These are phyloP conservation scores for Fusarium guadeloupense DNA, from an alignment of 2,329 filamentous ascomycete genomes.

Conservation along the genomic window DNA sequence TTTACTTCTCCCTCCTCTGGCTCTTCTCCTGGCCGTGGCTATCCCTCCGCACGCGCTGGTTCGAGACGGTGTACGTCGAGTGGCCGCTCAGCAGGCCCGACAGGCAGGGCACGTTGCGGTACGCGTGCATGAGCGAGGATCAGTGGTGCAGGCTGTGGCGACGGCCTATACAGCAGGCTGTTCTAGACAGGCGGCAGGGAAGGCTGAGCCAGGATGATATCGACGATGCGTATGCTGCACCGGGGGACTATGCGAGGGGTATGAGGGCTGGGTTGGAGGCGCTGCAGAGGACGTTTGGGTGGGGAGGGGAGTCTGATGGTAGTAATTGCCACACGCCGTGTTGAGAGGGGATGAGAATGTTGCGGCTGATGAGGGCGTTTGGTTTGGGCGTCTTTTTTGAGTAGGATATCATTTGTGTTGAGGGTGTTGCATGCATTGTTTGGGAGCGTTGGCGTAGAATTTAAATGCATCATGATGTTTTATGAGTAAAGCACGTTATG, in stretches of 20 bases:
- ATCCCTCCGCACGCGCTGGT: conserved; percentile 72
- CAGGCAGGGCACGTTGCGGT: conserved; percentile 53
- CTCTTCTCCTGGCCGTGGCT: conserved; percentile 76
- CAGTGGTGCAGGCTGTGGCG: conserved; percentile 73
- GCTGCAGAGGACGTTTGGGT: conserved; percentile 63
- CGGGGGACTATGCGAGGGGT: conserved; percentile 54
- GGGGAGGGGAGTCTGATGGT: conserved; percentile 50
- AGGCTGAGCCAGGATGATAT: conserved; percentile 67
- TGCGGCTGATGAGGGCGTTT: not conserved
- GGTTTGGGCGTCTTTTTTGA: conserved; percentile 1
- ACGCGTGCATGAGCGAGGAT: conserved; percentile 63
- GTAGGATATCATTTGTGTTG: conserved; percentile 3
- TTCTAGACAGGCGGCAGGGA: conserved; percentile 65
- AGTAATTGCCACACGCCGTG: conserved; percentile 15
- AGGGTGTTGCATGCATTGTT: not conserved
- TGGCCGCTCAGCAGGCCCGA: conserved; percentile 57
- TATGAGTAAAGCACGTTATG: conserved; percentile 3
- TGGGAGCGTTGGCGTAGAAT: conserved; percentile 25
- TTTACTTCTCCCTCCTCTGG: conserved; percentile 73
- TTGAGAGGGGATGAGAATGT: not conserved
- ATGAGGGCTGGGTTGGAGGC: conserved; percentile 60
- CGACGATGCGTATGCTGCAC: conserved; percentile 48
- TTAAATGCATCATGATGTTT: conserved; percentile 6
- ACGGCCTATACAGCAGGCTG: conserved; percentile 66
- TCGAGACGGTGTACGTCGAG: conserved; percentile 68